Evolutionary conservation across 2,329 filamentous ascomycete species (phyloP), one percentile per base, ranked within the genome.

Genomic region (Grosmannia huntii): DNA sequence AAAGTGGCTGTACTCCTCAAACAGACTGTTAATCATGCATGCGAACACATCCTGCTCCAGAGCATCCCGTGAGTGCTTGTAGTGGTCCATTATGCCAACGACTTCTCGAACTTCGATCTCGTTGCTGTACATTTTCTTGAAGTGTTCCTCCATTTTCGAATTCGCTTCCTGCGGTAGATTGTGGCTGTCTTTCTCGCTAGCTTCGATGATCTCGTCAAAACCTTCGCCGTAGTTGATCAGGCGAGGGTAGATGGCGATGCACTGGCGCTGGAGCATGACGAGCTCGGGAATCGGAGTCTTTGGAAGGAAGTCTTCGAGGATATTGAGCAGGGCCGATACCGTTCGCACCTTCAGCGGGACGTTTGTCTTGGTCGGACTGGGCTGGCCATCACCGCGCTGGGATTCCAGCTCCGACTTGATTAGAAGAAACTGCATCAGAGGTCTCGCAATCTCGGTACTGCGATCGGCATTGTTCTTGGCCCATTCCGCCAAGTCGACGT

Each of bases 11-110:
- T 96, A 99, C 73, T 99, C 94, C 66, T 99, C 94, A 65, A 99
- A 96, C 4, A 99, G 76, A 0, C 94, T 94, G 67, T 96, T 91
- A 41, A 99, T 95, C 90, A 99, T 99, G 73, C 92, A 96, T 16
- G 92, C 89, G 69, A 99, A 99, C 7, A 96, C 81, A 68, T 99
- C 94, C 69, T 97, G 94, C 61, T 96, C 90, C 19, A 86, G 75
- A 1, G 89, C 80, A 60, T 94, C 87, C 53, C 84, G 83, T 0
- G 95, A 97, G 58, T 84, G 84, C 70, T 99, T 97, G 74, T 96
- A 95, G 58, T 82, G 81, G 62, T 90, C 85, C 66, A 99, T 81
- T 46, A 90, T 82, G 61, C 88, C 85, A 56, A 99, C 87, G 63
- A 99, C 88, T 57, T 89, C 84, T 58, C 89, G 83, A 21, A 96